A percentile compares a stretch with the other conserved stretches of the same genome.
These are phyloP conservation scores for Pythium guiyangense DNA, from an alignment of 352 stramenopile species.

Conservation along the genomic window DNA sequence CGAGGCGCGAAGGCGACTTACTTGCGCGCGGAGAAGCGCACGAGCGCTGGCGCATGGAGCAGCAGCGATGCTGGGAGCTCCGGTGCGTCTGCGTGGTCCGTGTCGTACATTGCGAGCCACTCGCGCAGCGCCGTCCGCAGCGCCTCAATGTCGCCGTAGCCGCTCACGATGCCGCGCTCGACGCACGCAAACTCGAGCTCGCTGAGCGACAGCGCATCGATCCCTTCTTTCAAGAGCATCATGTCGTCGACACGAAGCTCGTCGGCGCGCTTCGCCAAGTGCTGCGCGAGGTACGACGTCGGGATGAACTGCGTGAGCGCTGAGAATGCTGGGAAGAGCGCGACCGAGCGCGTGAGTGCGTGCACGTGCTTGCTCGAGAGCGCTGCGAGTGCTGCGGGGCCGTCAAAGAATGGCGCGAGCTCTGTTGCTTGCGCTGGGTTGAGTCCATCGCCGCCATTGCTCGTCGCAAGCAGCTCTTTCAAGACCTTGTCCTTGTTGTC, in stretches of 20 bases:
- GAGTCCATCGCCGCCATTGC: conserved; percentile 17
- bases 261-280: conserved; percentile 46
- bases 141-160: conserved; percentile 61
- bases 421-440: conserved; percentile 53
- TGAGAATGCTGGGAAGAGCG: conserved; percentile 56
- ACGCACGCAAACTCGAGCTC: conserved; percentile 85
- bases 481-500: conserved; percentile 49
- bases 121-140: conserved; percentile 46
- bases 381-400: conserved; percentile 33
- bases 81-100: conserved; percentile 26
- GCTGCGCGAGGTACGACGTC: conserved; percentile 30
- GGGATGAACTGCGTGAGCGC: conserved; percentile 44
- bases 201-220: conserved; percentile 65
- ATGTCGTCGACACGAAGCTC: conserved; percentile 72
- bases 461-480: conserved; percentile 37
- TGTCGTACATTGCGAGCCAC: conserved; percentile 79
- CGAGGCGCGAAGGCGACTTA: neutral
- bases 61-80: conserved; percentile 53
- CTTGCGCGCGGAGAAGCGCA: conserved; percentile 24
- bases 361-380: conserved; percentile 52
- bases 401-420: conserved; percentile 63
- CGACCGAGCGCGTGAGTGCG: conserved; percentile 44
- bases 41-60: conserved; percentile 69
- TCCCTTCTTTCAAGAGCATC: conserved; percentile 60
- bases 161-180: conserved; percentile 65